A percentile compares a stretch with the other conserved stretches of the same genome.
phyloP scores from a whole-genome alignment of 176 grass and related monocot species.

The Juncus effusus region DNA sequence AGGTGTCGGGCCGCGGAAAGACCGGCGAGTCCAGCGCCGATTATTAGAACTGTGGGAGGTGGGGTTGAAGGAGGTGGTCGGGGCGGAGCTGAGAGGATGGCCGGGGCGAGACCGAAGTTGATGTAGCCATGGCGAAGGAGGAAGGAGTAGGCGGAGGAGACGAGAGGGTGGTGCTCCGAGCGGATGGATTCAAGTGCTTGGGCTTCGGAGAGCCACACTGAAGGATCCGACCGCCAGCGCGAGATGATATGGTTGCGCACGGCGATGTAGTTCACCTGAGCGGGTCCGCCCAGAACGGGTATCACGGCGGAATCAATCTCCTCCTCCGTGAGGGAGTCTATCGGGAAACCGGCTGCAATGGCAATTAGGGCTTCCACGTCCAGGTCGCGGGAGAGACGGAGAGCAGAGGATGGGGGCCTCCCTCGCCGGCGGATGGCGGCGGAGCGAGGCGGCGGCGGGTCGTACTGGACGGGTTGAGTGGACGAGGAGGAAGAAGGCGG shows the following conservation, averaged over 20 bases:
- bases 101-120: slow-evolving; percentile 74
- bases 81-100: slow-evolving; percentile 49
- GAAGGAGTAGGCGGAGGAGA: slow-evolving; percentile 68
- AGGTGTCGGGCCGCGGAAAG: slow-evolving; percentile 70
- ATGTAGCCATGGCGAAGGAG: slow-evolving; percentile 74
- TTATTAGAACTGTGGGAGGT: slow-evolving; percentile 60
- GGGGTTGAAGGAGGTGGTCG: slow-evolving; percentile 43
- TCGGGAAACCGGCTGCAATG: slow-evolving; percentile 71
- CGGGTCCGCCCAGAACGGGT: slow-evolving; percentile 55
- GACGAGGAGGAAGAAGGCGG: slow-evolving; percentile 33
- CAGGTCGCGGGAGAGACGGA: slow-evolving; percentile 86
- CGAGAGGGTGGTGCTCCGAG: slow-evolving; percentile 64
- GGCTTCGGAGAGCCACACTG: slow-evolving; percentile 41
- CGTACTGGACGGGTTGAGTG: slow-evolving; percentile 31
- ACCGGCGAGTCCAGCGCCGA: slow-evolving; percentile 85
- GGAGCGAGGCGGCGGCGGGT: slow-evolving; percentile 35
- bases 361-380: slow-evolving; percentile 90
- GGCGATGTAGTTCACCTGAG: slow-evolving; percentile 85
- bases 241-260: slow-evolving; percentile 92
- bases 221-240: slow-evolving; percentile 80
- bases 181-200: slow-evolving; percentile 82
- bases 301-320: slow-evolving; percentile 75
- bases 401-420: slow-evolving; percentile 66
- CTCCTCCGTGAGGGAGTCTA: slow-evolving; percentile 82
- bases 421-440: slow-evolving; percentile 49